Conservation (phyloP, 441 rosid genomes). For the Euphorbia schlechtendalii region DNA sequence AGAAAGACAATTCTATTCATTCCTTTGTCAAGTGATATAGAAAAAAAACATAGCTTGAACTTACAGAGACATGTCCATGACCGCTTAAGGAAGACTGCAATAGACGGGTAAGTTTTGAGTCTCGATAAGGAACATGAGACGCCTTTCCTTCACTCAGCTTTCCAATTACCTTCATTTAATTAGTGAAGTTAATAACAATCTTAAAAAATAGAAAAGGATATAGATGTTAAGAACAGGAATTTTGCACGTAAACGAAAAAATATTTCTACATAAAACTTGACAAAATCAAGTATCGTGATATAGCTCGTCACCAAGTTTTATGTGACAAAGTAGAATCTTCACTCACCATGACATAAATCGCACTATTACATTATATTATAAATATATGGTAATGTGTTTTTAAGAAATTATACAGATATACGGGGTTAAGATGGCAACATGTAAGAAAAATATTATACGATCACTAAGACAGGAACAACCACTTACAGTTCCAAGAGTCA, state of each 20-base stretch:
- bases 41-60: constrained; percentile 24
- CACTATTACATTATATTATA: too few relatives aligned
- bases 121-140: constrained; percentile 97
- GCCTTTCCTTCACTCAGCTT: constrained; percentile 98
- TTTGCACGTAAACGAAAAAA: not conserved
- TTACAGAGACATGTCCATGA: constrained; percentile 98
- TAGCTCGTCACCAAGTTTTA: not conserved
- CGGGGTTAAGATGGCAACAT: too few relatives aligned
- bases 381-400: too few relatives aligned
- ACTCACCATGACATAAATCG: not conserved
- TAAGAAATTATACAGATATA: too few relatives aligned
- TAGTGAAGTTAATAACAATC: constrained; percentile 9
- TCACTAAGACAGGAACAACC: constrained; percentile 8
- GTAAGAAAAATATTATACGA: too few relatives aligned
- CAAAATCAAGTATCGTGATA: not conserved
- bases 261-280: not conserved
- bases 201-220: constrained; percentile 10
- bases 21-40: constrained; percentile 1
- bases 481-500: constrained; percentile 98
- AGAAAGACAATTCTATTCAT: not conserved
- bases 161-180: constrained; percentile 75
- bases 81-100: constrained; percentile 96
- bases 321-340: not conserved
- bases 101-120: constrained; percentile 98
- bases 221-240: not conserved